phyloP scores from a whole-genome alignment of 257 asterid genomes.

The Orobanche coerulescens region DNA sequence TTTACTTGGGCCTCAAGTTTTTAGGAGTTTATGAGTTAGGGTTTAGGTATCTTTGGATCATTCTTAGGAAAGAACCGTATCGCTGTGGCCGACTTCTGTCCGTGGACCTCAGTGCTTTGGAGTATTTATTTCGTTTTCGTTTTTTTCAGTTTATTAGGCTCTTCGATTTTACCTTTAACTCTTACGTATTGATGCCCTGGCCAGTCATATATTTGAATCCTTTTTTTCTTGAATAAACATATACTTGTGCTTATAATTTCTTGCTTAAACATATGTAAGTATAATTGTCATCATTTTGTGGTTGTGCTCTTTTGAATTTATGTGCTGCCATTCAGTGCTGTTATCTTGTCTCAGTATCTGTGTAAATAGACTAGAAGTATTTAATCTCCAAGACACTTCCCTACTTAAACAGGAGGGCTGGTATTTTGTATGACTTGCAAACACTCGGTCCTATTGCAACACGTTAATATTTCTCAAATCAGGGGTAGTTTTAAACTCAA shows the following conservation, averaged over 20 bases:
- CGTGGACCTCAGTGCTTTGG: no score
- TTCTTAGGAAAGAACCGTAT: no score
- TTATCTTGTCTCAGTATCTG: not conserved
- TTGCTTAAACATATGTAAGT: not conserved
- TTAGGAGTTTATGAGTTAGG: no score
- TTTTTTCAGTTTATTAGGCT: no score
- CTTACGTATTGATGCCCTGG: no score
- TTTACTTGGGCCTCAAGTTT: no score
- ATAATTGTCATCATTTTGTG: not conserved
- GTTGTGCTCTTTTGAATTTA: not conserved
- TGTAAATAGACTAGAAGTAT: not conserved
- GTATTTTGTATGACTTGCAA: not conserved
- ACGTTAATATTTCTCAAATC: not conserved
- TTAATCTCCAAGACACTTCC: not conserved
- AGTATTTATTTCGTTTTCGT: no score
- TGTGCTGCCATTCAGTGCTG: not conserved
- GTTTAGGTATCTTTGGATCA: no score
- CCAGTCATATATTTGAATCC: not conserved
- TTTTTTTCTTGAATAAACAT: not conserved
- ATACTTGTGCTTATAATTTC: not conserved
- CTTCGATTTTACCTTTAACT: no score
- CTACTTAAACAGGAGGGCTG: not conserved
- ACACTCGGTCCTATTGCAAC: not conserved
- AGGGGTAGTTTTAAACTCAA: not conserved
- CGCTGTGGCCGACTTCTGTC: no score